phyloP scores from a whole-genome alignment of 75 land plant species.

The Cunninghamia lanceolata region DNA sequence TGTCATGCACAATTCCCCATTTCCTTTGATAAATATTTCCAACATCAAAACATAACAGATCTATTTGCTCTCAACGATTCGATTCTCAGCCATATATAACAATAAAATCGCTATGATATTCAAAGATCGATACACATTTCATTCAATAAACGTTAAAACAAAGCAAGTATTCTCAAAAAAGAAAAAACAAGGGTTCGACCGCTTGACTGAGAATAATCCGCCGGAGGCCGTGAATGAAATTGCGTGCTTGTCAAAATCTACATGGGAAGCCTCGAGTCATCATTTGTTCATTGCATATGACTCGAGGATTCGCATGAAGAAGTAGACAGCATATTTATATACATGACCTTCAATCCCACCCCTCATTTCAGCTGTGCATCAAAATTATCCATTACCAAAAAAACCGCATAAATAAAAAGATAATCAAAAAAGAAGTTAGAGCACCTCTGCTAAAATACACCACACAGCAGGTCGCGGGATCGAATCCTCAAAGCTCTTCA shows the following conservation, averaged over 20 bases:
- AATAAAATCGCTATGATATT: neutral
- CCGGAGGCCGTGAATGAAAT: neutral
- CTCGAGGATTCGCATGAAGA: conserved; percentile 9
- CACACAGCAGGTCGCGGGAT: neutral
- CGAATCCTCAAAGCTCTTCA: neutral
- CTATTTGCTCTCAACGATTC: neutral
- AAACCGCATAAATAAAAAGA: neutral
- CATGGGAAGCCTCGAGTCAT: conserved; percentile 10
- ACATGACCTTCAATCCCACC: neutral
- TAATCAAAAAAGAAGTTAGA: neutral
- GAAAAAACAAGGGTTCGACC: neutral
- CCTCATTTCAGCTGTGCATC: neutral
- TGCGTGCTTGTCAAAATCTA: conserved; percentile 8
- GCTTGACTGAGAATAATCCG: neutral
- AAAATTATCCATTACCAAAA: neutral
- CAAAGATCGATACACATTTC: neutral
- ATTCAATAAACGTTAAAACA: neutral
- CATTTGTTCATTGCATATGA: neutral
- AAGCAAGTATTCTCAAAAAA: neutral
- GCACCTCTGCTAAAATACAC: neutral
- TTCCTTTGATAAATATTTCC: neutral
- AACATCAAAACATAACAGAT: neutral
- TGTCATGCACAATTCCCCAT: neutral
- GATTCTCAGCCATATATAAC: neutral
- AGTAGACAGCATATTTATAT: neutral